Percentiles rank a stretch among this genome's conserved stretches.
phyloP scores from a whole-genome alignment of 805 yeast species.

The Ogataea nakhonphanomensis region DNA sequence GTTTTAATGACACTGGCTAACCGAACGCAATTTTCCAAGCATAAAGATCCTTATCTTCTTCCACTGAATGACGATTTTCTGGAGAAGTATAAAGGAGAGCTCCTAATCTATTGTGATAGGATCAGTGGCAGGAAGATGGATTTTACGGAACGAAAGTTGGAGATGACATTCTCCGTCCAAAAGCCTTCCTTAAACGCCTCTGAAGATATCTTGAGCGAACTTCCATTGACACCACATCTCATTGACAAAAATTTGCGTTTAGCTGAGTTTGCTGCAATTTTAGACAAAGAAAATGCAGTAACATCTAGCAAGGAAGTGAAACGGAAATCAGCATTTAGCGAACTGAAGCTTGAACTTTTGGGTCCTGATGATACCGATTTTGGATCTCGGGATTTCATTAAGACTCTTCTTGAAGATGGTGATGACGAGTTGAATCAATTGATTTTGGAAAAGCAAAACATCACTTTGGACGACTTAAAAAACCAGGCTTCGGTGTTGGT shows the following conservation, averaged over 20 bases:
- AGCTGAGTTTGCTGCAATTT: slow-evolving; percentile 51
- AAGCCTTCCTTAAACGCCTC: slow-evolving; percentile 57
- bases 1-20: slow-evolving; percentile 76
- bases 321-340: slow-evolving; percentile 17
- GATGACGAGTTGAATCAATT: slow-evolving; percentile 27
- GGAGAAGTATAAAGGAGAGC: slow-evolving; percentile 49
- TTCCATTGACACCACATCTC: slow-evolving; percentile 66
- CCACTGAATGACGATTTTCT: slow-evolving; percentile 66
- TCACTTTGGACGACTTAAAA: slow-evolving; percentile 23
- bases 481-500: slow-evolving; percentile 26
- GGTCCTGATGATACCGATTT: slow-evolving; percentile 54
- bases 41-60: slow-evolving; percentile 79
- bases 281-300: slow-evolving; percentile 29
- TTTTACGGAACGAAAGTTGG: slow-evolving; percentile 54
- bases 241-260: slow-evolving; percentile 63
- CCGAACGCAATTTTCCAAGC: slow-evolving; percentile 64
- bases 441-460: slow-evolving; percentile 19
- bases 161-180: slow-evolving; percentile 52
- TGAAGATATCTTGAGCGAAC: slow-evolving; percentile 48
- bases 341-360: slow-evolving; percentile 35
- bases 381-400: slow-evolving; percentile 59
- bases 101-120: slow-evolving; percentile 66
- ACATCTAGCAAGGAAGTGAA: slow-evolving; percentile 19
- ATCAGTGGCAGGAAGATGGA: slow-evolving; percentile 67
- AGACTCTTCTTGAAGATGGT: slow-evolving; percentile 35